phyloP scores from a whole-genome alignment of 345 rosid species.

The Lepidium aucheri region DNA sequence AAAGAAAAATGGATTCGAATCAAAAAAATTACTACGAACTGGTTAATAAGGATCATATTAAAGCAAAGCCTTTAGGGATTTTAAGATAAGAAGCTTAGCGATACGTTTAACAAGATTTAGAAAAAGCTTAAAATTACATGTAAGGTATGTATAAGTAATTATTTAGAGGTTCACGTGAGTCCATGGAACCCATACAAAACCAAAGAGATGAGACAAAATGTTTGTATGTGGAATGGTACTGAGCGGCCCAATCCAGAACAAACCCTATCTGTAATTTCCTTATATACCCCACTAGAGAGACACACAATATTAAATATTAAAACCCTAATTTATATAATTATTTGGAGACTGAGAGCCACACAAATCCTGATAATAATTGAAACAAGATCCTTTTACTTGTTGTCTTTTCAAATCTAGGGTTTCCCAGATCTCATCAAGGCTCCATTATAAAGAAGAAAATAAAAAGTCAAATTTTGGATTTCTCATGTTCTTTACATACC shows the following conservation, averaged over 20 bases:
- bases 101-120: too few relatives aligned
- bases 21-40: background rate
- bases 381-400: constrained; percentile 16
- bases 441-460: background rate
- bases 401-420: constrained; percentile 29
- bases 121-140: too few relatives aligned
- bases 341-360: constrained; percentile 25
- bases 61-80: too few relatives aligned
- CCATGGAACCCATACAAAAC: constrained; percentile 24
- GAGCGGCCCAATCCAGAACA: constrained; percentile 22
- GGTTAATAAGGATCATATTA: background rate
- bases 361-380: constrained; percentile 17
- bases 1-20: background rate
- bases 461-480: constrained; percentile 25
- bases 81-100: too few relatives aligned
- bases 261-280: constrained; percentile 26
- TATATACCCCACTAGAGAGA: constrained; percentile 18
- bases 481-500: constrained; percentile 6
- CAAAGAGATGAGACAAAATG: constrained; percentile 28
- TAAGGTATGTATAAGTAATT: background rate
- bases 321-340: background rate
- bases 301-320: background rate
- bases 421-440: constrained; percentile 24
- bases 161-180: constrained; percentile 34
- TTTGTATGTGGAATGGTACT: constrained; percentile 24